A percentile compares a stretch with the other conserved stretches of the same genome.
Conservation (phyloP, 176 grass and related monocot genomes). For the Cenchrus americanus region DNA sequence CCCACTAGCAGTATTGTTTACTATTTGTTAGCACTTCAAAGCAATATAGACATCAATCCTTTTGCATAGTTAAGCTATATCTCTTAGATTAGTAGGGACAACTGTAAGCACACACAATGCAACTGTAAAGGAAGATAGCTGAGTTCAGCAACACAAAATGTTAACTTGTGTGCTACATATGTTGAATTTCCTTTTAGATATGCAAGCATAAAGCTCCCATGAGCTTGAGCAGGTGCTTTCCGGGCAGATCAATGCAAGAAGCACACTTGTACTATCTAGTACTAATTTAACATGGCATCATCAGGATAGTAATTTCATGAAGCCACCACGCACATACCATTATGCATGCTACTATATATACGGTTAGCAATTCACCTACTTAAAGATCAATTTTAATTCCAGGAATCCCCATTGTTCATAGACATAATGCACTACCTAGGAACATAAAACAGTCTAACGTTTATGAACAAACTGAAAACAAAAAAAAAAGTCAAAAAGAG, state of each 20-base stretch:
- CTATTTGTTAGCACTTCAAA: not conserved
- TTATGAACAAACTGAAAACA: conserved; percentile 1
- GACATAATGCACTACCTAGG: not conserved
- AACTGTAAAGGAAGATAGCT: not conserved
- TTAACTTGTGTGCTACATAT: not conserved
- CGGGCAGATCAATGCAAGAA: not conserved
- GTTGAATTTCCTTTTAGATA: not conserved
- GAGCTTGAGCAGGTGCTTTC: not conserved
- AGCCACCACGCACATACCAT: not conserved
- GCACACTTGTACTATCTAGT: not conserved
- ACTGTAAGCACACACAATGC: not conserved
- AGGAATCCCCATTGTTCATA: not conserved
- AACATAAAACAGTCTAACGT: not conserved
- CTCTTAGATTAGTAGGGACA: not conserved
- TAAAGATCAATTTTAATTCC: not conserved
- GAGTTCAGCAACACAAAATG: not conserved
- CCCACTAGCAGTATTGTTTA: not conserved
- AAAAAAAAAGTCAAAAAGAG: conserved; percentile 5
- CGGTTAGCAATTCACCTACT: not conserved
- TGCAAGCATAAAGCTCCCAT: not conserved
- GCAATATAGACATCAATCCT: not conserved
- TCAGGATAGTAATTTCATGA: conserved; percentile 1
- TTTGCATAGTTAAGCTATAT: conserved; percentile 4
- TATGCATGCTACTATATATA: not conserved
- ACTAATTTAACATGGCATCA: not conserved